Evolutionary conservation across 164 flowering plant species (phyloP).

Genomic region (Santalum album): DNA sequence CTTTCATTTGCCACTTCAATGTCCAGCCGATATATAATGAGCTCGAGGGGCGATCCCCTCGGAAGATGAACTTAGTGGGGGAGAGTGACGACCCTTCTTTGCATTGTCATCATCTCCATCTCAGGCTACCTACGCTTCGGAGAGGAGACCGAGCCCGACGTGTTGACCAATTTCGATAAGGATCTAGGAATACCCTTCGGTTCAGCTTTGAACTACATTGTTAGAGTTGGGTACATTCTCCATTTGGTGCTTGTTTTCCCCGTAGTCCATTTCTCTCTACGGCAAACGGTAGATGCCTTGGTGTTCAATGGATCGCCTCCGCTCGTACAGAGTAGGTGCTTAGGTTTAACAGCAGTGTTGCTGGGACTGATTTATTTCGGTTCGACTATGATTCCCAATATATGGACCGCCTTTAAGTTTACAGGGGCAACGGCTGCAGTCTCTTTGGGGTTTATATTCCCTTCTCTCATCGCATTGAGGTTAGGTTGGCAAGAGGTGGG

Average conservation of each 20-base stretch:
- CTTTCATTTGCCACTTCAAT: constrained; percentile 88
- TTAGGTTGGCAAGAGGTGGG: constrained; percentile 34
- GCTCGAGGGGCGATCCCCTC: constrained; percentile 70
- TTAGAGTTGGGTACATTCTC: constrained; percentile 76
- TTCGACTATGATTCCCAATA: constrained; percentile 85
- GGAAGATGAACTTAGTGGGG: constrained; percentile 88
- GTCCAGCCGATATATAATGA: constrained; percentile 95
- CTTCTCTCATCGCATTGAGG: constrained; percentile 67
- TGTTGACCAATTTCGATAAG: constrained; percentile 79
- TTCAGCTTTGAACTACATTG: constrained; percentile 60
- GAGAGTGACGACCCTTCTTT: constrained; percentile 65
- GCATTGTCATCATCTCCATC: constrained; percentile 60
- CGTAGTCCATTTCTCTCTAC: constrained; percentile 82
- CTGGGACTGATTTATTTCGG: constrained; percentile 58
- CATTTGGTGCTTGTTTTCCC: constrained; percentile 93
- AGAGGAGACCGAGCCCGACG: constrained; percentile 70
- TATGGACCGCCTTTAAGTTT: constrained; percentile 97
- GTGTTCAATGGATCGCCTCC: constrained; percentile 55
- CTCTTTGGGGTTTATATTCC: constrained; percentile 86
- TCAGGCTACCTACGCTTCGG: constrained; percentile 89
- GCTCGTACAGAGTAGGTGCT: constrained; percentile 62
- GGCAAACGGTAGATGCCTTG: constrained; percentile 84
- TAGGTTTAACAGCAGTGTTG: constrained; percentile 49
- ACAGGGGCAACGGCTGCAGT: constrained; percentile 97
- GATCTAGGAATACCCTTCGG: constrained; percentile 81